Evolutionary conservation across 2,329 filamentous ascomycete species (phyloP), one percentile per base, ranked within the genome.

Genomic region (Alternaria gansuensis): DNA sequence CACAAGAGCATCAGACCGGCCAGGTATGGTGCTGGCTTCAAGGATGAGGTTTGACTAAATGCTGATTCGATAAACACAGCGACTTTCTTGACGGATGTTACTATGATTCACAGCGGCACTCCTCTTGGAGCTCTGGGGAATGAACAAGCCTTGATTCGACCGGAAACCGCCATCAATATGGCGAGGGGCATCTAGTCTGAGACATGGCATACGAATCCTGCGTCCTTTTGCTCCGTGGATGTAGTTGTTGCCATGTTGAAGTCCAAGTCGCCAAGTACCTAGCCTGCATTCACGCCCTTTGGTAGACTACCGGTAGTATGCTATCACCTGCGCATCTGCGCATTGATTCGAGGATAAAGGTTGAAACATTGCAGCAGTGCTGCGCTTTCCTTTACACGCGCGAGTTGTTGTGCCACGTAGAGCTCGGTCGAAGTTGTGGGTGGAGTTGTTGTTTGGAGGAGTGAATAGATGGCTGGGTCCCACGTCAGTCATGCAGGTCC

Each of bases 21-120:
- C 11, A 74, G 61, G 26, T 71, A 69, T 11, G 69, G 63, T 5
- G 67, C 67, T 2, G 71, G 70, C 4, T 67, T 57, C 34, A 75
- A 46, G 7, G 13, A 24, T 37, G 23, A 45, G 9, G 39, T n/a
- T 26, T 6, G 28, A n/a, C n/a, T n/a, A n/a, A n/a, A n/a, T n/a
- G n/a, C n/a, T n/a, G n/a, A n/a, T n/a, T n/a, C n/a, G n/a, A 70
- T 65, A 4, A 64, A 65, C 8, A 74, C 66, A n/a, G n/a, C n/a
- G n/a, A n/a, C n/a, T n/a, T n/a, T n/a, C n/a, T n/a, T n/a, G n/a
- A n/a, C n/a, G n/a, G n/a, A n/a, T n/a, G n/a, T n/a, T n/a, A n/a
- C n/a, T n/a, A n/a, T n/a, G 21, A 33, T 33, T 17, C 44, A 13
- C 44, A 5, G n/a, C n/a, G n/a, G n/a, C n/a, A n/a, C n/a, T n/a